phyloP scores from a whole-genome alignment of 2,329 filamentous ascomycete genomes.

The Daldinia sp. region DNA sequence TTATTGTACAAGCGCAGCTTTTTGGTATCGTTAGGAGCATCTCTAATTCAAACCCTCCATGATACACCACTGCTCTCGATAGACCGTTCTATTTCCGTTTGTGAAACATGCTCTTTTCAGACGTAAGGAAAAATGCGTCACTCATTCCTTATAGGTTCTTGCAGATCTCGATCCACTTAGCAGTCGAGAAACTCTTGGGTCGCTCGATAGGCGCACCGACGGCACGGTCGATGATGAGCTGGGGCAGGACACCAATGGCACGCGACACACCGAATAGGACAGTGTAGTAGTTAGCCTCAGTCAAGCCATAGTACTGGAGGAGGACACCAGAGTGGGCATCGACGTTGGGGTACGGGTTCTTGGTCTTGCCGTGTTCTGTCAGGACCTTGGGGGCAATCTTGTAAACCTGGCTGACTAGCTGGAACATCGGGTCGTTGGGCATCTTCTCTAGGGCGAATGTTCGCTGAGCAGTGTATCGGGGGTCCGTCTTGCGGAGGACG shows the following conservation, averaged over 20 bases:
- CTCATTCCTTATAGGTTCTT: slow-evolving; percentile 81
- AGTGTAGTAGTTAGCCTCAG: slow-evolving; percentile 99
- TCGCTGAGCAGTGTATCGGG: slow-evolving; percentile 98
- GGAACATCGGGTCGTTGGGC: slow-evolving; percentile 99
- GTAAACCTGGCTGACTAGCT: slow-evolving; percentile 99
- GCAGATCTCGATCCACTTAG: slow-evolving; percentile 93
- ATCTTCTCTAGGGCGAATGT: slow-evolving; percentile 94
- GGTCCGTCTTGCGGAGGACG: slow-evolving; percentile 99
- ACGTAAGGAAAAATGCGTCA: slow-evolving; percentile 43
- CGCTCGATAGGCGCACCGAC: slow-evolving; percentile 97
- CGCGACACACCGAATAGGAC: slow-evolving; percentile 99
- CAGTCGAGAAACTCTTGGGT: slow-evolving; percentile 98
- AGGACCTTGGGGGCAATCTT: slow-evolving; percentile 98
- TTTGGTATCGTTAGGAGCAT: slow-evolving; percentile 52
- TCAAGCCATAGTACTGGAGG: slow-evolving; percentile 99
- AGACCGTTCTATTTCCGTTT: slow-evolving; percentile 50
- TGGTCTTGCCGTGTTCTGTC: slow-evolving; percentile 99
- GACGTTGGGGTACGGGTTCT: slow-evolving; percentile 99
- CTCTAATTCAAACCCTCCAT: slow-evolving; percentile 46
- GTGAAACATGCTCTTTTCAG: slow-evolving; percentile 45
- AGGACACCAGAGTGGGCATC: slow-evolving; percentile 99
- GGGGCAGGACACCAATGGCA: slow-evolving; percentile 97
- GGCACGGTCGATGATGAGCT: slow-evolving; percentile 99
- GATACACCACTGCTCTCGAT: slow-evolving; percentile 50
- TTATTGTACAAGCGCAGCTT: slow-evolving; percentile 53